These are phyloP conservation scores for Pichia norvegensis DNA, from an alignment of 1,139 yeast genomes.

Conservation along the genomic window DNA sequence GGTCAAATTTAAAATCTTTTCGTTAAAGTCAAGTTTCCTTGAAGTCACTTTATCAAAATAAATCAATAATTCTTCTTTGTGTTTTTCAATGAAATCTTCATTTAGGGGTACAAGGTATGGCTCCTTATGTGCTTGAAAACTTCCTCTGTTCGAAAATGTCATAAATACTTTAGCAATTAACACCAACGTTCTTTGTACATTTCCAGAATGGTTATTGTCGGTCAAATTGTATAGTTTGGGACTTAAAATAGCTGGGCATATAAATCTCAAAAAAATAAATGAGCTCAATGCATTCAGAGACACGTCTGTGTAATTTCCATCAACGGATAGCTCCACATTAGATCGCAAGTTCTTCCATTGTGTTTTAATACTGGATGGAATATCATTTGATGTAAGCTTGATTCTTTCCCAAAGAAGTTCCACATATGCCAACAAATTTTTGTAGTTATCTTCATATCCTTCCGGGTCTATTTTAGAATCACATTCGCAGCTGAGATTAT, in stretches of 20 bases:
- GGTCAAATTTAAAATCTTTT: slow-evolving; percentile 47
- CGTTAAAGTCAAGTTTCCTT: slow-evolving; percentile 58
- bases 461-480: slow-evolving; percentile 48
- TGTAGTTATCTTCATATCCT: slow-evolving; percentile 39
- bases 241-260: slow-evolving; percentile 86
- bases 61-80: slow-evolving; percentile 50
- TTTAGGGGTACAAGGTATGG: slow-evolving; percentile 72
- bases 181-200: slow-evolving; percentile 69
- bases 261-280: slow-evolving; percentile 73
- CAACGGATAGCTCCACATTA: slow-evolving; percentile 52
- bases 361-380: slow-evolving; percentile 62
- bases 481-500: slow-evolving; percentile 57
- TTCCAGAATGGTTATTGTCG: slow-evolving; percentile 61
- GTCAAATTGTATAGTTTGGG: slow-evolving; percentile 78
- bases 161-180: slow-evolving; percentile 74
- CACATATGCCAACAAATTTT: slow-evolving; percentile 46
- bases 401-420: slow-evolving; percentile 69
- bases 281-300: slow-evolving; percentile 72
- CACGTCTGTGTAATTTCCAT: slow-evolving; percentile 47
- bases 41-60: slow-evolving; percentile 72
- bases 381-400: slow-evolving; percentile 59
- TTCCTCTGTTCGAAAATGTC: slow-evolving; percentile 69
- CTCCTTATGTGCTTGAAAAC: slow-evolving; percentile 70
- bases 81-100: slow-evolving; percentile 46
- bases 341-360: slow-evolving; percentile 53